Evolutionary conservation across 1,139 yeast species (phyloP), one percentile per base, ranked within the genome.

Genomic region (Yamadazyma aaseri): DNA sequence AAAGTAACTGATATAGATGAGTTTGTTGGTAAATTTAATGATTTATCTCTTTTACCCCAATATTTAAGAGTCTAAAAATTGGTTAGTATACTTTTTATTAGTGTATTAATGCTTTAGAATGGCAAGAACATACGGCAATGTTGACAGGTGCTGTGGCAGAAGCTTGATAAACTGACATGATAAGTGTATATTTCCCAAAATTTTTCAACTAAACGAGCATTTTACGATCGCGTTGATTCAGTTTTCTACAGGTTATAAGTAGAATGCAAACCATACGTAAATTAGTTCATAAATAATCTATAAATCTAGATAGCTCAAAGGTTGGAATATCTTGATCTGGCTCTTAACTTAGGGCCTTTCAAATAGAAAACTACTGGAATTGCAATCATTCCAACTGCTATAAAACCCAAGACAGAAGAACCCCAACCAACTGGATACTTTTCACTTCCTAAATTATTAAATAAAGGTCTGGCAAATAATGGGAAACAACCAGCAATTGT

Each of bases 121-220:
- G 6, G 6, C 20, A 18, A 18, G 6, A 9, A 75, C 85, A 43
- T 75, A 80, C 86, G 26, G 98, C 98, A 58, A 92, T 92, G 60
- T 92, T 92, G 37, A 92, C 98, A 11, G 98, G 98, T 3, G 98
- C 98, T 25, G 97, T 89, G 32, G 86, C 82, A 9, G 96, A 79
- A 8, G 96, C 92, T 34, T 78, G 63, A 58, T 77, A 76, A 33
- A 83, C 66, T 20, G 66, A 45, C 78, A 73, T 72, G 20, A 38
- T 28, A 32, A 13, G 14, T 14, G 21, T 6, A 18, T n/a, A n/a
- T n/a, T n/a, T 13, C 16, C 32, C 26, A 29, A 29, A 29, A 25
- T 24, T 31, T 37, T 34, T 28, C 30, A 32, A 28, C 15, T 38
- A 38, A 38, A 38, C 41, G 41, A 38, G 41, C 34, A 20, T 21